Base-by-base conservation (phyloP, 1,139 yeast genomes). In the Yamadazyma triangularis region DNA sequence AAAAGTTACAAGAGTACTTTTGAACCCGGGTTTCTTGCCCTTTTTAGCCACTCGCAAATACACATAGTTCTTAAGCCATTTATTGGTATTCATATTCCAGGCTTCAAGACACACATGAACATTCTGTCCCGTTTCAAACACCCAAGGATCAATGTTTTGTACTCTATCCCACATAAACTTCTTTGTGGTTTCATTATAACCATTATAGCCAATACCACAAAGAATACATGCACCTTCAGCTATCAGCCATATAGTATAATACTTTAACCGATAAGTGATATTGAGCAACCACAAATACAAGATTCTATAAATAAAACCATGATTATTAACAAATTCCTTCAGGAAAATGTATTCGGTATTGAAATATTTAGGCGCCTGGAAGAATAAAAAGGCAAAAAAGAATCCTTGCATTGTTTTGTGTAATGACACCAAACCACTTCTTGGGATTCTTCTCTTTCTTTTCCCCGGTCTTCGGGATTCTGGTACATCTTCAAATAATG, bases 41-140 rank as follows among this genome's bases (percentile, higher is more conserved):
- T 69, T 70, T 27, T 64, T 73, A 2, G 94, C 83, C 13, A 88
- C 82, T 50, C 98, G 74, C 39, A 88, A 60, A 56, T 91, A 93
- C 23, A 93, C 85, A 46, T 79, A 88, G 55, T 91, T 77, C 53
- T 88, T 87, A 43, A 93, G 69, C 99, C 99, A 93, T 55, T 84
- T 85, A 60, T 91, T 88, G 24, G 99, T 91, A 58, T 89, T 87
- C 84, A 83, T 86, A 56, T 93, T 93, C 99, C 99, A 93, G 3
- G 94, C 84, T 45, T 86, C 96, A 30, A 93, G 66, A 44, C 91
- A 77, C 24, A 71, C 79, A 52, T 84, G 93, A 15, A 87, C 79
- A 49, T 86, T 91, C 51, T 88, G 95, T n/a, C 95, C 94, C 2
- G 82, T 69, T 58, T 91, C 97, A 44, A 88, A 85, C 2, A 72